Conservation (phyloP, 148 eudicot genomes). For the Diospyros lotus region DNA sequence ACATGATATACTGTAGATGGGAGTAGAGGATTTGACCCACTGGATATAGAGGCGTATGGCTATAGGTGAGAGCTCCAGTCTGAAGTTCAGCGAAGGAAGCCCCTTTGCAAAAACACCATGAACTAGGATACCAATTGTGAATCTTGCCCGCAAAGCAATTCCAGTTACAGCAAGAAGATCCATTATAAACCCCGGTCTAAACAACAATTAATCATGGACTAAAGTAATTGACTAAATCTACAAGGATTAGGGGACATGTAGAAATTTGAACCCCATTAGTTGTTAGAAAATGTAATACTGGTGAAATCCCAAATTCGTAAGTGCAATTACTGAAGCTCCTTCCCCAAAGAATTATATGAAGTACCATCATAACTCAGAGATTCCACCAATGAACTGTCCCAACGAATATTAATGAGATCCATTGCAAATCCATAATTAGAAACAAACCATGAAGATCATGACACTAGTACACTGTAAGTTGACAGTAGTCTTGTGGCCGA, state of each 20-base stretch:
- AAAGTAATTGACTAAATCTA: conserved; percentile 23
- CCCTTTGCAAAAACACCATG: conserved; percentile 36
- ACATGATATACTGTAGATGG: conserved; percentile 29
- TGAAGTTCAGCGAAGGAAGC: conserved; percentile 42
- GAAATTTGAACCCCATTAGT: conserved; percentile 22
- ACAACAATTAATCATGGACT: conserved; percentile 34
- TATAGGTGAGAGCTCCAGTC: conserved; percentile 42
- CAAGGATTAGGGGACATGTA: conserved; percentile 13
- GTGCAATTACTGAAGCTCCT: conserved; percentile 36
- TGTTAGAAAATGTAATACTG: conserved; percentile 25
- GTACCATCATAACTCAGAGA: conserved; percentile 21
- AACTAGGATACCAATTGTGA: conserved; percentile 28
- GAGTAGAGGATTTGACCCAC: conserved; percentile 42
- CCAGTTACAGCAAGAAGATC: conserved; percentile 36
- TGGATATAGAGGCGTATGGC: conserved; percentile 34
- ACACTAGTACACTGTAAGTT: conserved; percentile 14
- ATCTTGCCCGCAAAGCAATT: conserved; percentile 29
- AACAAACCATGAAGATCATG: conserved; percentile 25
- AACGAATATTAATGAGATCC: conserved; percentile 24
- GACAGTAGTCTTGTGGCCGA: conserved; percentile 26
- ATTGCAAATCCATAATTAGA: conserved; percentile 18
- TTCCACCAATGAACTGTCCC: conserved; percentile 27
- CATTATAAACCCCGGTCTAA: conserved; percentile 33
- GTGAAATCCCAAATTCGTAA: conserved; percentile 21
- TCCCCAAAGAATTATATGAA: conserved; percentile 18